Percentiles rank a stretch among this genome's conserved stretches.
Conservation (phyloP, 83 land plant genomes). For the Picea abies region DNA sequence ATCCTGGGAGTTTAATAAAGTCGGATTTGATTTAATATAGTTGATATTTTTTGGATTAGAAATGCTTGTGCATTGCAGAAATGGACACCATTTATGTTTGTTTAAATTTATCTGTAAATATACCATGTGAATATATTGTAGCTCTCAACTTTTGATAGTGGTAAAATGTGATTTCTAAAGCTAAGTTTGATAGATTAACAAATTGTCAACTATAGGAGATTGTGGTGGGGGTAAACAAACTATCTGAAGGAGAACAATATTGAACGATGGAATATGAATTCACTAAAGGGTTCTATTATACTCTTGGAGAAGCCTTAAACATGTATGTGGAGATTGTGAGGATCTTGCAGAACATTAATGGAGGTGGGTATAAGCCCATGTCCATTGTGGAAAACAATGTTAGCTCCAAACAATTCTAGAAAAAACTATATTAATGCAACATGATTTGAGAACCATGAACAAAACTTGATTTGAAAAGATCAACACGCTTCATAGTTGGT, state of each 20-base stretch:
- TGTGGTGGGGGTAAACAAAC: neutral
- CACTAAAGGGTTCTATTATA: neutral
- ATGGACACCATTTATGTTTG: neutral
- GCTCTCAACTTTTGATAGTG: neutral
- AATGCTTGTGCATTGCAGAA: too few relatives aligned
- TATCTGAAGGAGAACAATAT: neutral
- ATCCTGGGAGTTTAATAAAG: neutral
- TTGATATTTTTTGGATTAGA: neutral
- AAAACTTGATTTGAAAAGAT: too few relatives aligned
- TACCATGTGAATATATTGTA: neutral
- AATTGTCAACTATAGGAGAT: neutral
- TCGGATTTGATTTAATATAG: neutral
- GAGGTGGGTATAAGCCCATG: too few relatives aligned
- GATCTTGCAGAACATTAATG: too few relatives aligned
- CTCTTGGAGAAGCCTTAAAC: neutral
- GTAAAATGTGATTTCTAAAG: neutral
- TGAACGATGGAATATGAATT: neutral
- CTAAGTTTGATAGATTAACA: neutral
- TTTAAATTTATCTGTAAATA: neutral
- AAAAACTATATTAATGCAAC: too few relatives aligned
- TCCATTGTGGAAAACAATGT: too few relatives aligned
- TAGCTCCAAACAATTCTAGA: too few relatives aligned
- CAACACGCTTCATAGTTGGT: too few relatives aligned
- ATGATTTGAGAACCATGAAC: too few relatives aligned
- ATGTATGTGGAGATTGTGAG: constrained; percentile 14